These are phyloP conservation scores for Penicillium manginii DNA, from an alignment of 495 filamentous ascomycete genomes.

Conservation along the genomic window DNA sequence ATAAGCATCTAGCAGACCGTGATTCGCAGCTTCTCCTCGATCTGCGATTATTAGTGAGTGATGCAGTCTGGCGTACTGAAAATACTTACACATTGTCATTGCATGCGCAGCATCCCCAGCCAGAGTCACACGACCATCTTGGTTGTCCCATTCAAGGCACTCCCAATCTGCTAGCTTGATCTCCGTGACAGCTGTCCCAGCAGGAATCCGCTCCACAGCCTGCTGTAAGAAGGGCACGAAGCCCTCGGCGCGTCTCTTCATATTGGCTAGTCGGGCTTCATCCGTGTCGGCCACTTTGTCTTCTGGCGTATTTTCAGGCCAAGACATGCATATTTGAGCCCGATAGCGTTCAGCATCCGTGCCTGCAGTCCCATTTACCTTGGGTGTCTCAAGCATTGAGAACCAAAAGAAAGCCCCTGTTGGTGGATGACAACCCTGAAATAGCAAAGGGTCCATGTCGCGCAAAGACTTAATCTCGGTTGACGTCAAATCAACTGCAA, in stretches of 20 bases:
- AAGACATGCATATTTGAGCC: constrained; percentile 37
- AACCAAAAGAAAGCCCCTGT: constrained; percentile 60
- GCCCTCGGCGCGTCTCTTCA: constrained; percentile 52
- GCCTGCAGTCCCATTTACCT: constrained; percentile 18
- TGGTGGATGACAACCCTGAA: constrained; percentile 59
- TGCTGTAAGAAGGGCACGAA: constrained; percentile 58
- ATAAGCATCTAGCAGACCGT: constrained; percentile 54
- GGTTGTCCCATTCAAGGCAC: constrained; percentile 50
- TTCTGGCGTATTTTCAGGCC: constrained; percentile 29
- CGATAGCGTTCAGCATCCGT: constrained; percentile 18
- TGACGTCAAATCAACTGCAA: constrained; percentile 30
- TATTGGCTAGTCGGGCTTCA: constrained; percentile 45
- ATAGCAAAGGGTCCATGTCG: constrained; percentile 59
- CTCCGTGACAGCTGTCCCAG: constrained; percentile 48
- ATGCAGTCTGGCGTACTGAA: neutral
- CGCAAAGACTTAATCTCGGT: constrained; percentile 44
- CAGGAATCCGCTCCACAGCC: constrained; percentile 41
- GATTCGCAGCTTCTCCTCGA: constrained; percentile 61
- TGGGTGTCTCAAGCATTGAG: constrained; percentile 41
- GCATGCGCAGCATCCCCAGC: constrained; percentile 65
- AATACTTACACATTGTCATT: constrained; percentile 61
- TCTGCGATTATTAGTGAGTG: constrained; percentile 18
- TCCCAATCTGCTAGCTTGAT: constrained; percentile 58
- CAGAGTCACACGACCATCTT: constrained; percentile 50
- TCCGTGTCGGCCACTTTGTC: constrained; percentile 42